These are phyloP conservation scores for Thelonectria blattea DNA, from an alignment of 2,329 filamentous ascomycete species.

Conservation along the genomic window DNA sequence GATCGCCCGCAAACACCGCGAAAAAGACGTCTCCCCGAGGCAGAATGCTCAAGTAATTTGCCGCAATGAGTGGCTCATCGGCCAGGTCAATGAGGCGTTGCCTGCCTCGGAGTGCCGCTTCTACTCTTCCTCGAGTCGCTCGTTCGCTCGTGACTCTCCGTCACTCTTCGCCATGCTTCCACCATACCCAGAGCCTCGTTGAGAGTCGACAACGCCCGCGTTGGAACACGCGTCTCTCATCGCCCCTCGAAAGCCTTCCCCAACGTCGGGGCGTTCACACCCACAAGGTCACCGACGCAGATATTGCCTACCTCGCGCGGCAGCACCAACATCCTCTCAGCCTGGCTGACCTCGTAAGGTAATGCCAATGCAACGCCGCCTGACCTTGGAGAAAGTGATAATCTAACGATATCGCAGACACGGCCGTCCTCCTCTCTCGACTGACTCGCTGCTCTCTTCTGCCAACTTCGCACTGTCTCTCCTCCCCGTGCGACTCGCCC, in stretches of 20 bases:
- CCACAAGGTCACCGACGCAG: conserved; percentile 66
- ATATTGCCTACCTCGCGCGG: conserved; percentile 79
- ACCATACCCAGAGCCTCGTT: not conserved
- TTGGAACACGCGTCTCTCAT: not conserved
- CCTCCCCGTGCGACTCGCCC: conserved; percentile 88
- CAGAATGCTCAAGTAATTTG: conserved; percentile 21
- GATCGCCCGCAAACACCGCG: not conserved
- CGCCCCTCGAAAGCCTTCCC: no score
- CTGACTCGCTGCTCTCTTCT: conserved; percentile 80
- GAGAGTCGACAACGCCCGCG: conserved; percentile 10
- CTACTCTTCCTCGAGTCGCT: conserved; percentile 1
- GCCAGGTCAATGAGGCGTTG: conserved; percentile 33
- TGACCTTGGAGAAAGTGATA: not conserved
- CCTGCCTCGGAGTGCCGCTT: conserved; percentile 24
- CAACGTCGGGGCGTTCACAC: conserved; percentile 27
- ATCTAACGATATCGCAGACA: conserved; percentile 50
- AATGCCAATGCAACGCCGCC: conserved; percentile 22
- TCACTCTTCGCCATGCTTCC: conserved; percentile 9
- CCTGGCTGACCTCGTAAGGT: conserved; percentile 88
- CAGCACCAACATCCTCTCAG: conserved; percentile 82
- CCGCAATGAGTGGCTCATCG: conserved; percentile 33
- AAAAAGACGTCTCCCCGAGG: not conserved
- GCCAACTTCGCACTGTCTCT: conserved; percentile 96
- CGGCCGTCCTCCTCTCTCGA: conserved; percentile 83
- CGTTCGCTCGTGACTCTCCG: conserved; percentile 9